Base-by-base conservation (phyloP, 192 early-diverging fungal genomes). In the Rhizophagus clarus region DNA sequence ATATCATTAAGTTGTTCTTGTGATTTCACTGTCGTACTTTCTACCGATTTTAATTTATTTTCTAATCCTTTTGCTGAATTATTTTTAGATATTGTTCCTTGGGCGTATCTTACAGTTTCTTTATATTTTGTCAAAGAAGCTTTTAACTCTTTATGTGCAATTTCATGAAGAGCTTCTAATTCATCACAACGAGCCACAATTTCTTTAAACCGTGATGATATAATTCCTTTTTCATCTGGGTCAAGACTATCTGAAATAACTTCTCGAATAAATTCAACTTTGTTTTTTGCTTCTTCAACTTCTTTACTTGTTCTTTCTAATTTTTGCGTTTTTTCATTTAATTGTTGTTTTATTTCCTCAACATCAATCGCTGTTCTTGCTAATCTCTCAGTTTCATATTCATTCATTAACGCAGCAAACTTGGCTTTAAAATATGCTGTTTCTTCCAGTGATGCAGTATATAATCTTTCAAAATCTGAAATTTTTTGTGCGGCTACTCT, bases 341-440 rank as follows among this genome's bases (percentile, higher is more conserved):
- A 29, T 37, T 81, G 45, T 26, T 83, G 71, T 28, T 84, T 84
- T 34, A 87, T 34, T 42, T 71, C n/a, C 20, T 82, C 70, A 17
- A 87, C 80, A 15, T 85, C 82, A 70, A 87, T 85, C 22, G 79
- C 83, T 56, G 88, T 56, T 11, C 83, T 83, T 29, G 79, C 81
- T 72, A 88, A 66, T 8, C 84, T 83, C 26, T 82, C 77, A 10
- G 82, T 76, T 9, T 66, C 51, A 47, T 84, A 82, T 10, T 80
- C 83, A 2, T 81, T 75, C 60, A 88, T 84, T 15, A 90, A 71
- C 3, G 89, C 88, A 7, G 81, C 74, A 63, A 87, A 82, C 60
- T 88, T 87, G 20, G 87, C 81, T 74, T 88, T 89, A 77, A 85
- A 84, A 47, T 88, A 88, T 3, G 85, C 83, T 34, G 88, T 86